Conservation (phyloP, 805 yeast genomes). For the Lachancea kluyveri region DNA sequence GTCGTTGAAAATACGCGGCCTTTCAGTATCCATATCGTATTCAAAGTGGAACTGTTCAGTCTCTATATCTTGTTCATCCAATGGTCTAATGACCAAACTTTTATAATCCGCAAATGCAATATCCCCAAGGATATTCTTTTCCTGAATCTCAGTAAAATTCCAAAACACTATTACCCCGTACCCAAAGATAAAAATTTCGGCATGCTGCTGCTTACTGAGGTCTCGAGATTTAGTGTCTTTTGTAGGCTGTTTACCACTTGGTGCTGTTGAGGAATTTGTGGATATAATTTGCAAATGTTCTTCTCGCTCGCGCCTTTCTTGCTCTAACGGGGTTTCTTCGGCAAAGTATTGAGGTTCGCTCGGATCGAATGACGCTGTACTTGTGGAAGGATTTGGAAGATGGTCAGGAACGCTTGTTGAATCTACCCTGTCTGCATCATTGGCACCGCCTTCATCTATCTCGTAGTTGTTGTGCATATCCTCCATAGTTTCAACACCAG, state of each 20-base stretch:
- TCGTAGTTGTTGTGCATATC: constrained; percentile 43
- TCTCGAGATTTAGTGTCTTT: constrained; percentile 5
- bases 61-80: constrained; percentile 85
- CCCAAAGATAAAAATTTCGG: constrained; percentile 82
- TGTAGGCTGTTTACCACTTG: neutral
- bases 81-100: constrained; percentile 60
- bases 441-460: constrained; percentile 24
- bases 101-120: constrained; percentile 50
- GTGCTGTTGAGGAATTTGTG: too few species aligned
- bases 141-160: constrained; percentile 91
- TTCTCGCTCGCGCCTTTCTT: constrained; percentile 7
- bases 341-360: constrained; percentile 90
- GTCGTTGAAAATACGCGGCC: constrained; percentile 84
- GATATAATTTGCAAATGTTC: constrained; percentile 6
- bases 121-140: constrained; percentile 89
- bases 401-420: constrained; percentile 21
- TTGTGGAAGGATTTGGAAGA: constrained; percentile 22
- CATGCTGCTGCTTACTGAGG: constrained; percentile 38
- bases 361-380: constrained; percentile 68
- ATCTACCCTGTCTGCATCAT: constrained; percentile 14
- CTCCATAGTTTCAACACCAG: constrained; percentile 62
- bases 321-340: constrained; percentile 25
- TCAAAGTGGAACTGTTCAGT: constrained; percentile 63
- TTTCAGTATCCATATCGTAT: constrained; percentile 48
- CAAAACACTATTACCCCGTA: constrained; percentile 98